Conservation (phyloP, 768 basidiomycete species). For the Podaxis sp. region DNA sequence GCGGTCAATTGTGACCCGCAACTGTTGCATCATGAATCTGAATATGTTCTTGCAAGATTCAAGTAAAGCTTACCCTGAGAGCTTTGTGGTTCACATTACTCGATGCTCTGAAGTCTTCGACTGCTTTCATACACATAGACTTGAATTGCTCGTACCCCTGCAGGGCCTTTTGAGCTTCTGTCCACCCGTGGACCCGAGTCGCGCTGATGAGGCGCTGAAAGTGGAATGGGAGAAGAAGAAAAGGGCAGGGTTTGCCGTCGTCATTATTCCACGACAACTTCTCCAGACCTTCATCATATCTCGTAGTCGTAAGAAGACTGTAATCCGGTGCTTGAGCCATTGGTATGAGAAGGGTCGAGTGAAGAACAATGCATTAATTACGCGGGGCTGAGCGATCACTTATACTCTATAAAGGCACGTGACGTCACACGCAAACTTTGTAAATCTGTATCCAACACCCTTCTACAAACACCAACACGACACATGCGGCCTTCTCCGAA, state of each 20-base stretch:
- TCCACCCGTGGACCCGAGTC: constrained; percentile 53
- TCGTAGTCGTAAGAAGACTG: constrained; percentile 52
- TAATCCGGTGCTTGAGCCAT: constrained; percentile 18
- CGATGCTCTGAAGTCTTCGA: constrained; percentile 28
- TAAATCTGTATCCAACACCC: neutral
- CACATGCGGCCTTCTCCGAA: neutral
- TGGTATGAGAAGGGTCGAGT: neutral
- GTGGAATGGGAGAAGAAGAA: constrained; percentile 63
- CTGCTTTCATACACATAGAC: constrained; percentile 43
- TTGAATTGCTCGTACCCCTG: constrained; percentile 43
- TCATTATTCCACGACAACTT: constrained; percentile 58
- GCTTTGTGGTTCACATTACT: constrained; percentile 23
- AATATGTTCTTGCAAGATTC: constrained; percentile 12
- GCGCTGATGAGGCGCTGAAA: constrained; percentile 57
- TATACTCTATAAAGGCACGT: neutral
- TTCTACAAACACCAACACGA: neutral
- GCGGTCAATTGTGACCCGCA: constrained; percentile 50
- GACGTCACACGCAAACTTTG: constrained; percentile 1
- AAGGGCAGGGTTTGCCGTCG: constrained; percentile 51
- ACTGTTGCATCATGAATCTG: constrained; percentile 29
- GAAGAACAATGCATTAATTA: neutral
- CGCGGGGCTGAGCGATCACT: neutral
- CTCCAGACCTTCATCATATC: constrained; percentile 55
- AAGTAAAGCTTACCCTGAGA: constrained; percentile 29
- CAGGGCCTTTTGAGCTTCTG: constrained; percentile 25